These are phyloP conservation scores for Linnemannia hyalina DNA, from an alignment of 192 early-diverging fungal species.

Conservation along the genomic window DNA sequence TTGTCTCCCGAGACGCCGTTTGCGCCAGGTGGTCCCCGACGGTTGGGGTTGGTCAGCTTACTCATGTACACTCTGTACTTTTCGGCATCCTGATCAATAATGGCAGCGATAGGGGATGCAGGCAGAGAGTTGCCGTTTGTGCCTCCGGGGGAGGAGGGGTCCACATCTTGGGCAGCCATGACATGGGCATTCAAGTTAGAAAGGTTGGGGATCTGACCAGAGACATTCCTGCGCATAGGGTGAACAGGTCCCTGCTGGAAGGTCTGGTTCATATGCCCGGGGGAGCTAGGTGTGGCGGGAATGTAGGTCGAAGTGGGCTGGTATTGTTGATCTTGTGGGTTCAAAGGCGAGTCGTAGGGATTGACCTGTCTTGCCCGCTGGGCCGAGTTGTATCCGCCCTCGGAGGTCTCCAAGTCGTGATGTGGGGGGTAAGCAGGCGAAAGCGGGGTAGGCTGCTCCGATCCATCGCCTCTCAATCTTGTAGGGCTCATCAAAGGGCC, in stretches of 20 bases:
- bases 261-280: constrained; percentile 1
- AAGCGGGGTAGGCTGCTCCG: constrained; percentile 28
- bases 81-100: constrained; percentile 55
- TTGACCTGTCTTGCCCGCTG: constrained; percentile 14
- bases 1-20: constrained; percentile 1
- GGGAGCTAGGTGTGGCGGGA: not conserved
- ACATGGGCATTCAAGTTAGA: constrained; percentile 3
- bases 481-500: constrained; percentile 31
- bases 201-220: constrained; percentile 36
- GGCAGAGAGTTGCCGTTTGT: not conserved
- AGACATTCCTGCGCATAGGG: constrained; percentile 25
- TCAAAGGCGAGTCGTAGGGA: constrained; percentile 18
- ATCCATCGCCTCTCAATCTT: constrained; percentile 20
- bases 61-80: constrained; percentile 53
- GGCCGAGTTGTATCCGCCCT: not conserved
- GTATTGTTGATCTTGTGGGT: not conserved
- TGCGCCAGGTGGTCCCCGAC: constrained; percentile 8
- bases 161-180: not conserved
- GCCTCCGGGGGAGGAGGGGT: constrained; percentile 24
- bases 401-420: not conserved
- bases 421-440: constrained; percentile 10
- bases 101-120: constrained; percentile 40
- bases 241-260: not conserved
- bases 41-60: constrained; percentile 23
- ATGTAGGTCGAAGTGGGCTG: not conserved